Evolutionary conservation across 148 eudicot genomes (phyloP).

Genomic region (Drosera capensis): DNA sequence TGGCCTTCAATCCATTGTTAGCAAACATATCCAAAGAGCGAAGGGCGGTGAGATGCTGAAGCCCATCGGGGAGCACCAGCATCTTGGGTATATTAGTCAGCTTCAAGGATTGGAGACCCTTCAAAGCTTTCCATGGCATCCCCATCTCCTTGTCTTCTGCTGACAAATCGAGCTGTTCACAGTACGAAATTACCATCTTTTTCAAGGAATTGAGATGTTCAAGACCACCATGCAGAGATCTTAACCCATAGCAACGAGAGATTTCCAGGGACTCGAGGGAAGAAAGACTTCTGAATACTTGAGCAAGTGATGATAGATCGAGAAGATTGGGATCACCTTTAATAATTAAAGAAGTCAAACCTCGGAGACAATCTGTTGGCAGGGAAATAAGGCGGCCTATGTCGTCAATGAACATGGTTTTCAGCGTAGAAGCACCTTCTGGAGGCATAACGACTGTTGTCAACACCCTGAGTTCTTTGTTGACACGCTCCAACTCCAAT

Average conservation of each 20-base stretch:
- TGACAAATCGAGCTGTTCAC: background rate
- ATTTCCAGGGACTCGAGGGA: slow-evolving; percentile 4
- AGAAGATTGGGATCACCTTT: no score
- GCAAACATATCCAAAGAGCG: background rate
- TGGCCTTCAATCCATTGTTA: background rate
- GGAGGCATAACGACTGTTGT: background rate
- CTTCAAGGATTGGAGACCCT: slow-evolving; percentile 1
- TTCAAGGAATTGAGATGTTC: slow-evolving; percentile 12
- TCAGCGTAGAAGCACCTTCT: no score
- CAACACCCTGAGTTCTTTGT: background rate
- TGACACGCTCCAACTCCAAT: background rate
- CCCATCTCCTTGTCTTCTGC: background rate
- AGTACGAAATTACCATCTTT: background rate
- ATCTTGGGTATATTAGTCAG: slow-evolving; percentile 4
- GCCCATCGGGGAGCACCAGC: slow-evolving; percentile 7
- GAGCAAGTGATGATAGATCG: slow-evolving; percentile 4
- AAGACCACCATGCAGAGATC: slow-evolving; percentile 4
- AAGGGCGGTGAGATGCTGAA: slow-evolving; percentile 11
- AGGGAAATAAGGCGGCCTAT: background rate
- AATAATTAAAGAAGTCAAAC: no score
- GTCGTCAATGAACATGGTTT: no score
- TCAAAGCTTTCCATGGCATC: slow-evolving; percentile 5
- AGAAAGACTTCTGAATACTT: background rate
- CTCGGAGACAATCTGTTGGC: no score
- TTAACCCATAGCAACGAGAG: background rate